A percentile compares a stretch with the other conserved stretches of the same genome.
Evolutionary conservation across 306 rosid species (phyloP).

Genomic region (Argentina anserina): DNA sequence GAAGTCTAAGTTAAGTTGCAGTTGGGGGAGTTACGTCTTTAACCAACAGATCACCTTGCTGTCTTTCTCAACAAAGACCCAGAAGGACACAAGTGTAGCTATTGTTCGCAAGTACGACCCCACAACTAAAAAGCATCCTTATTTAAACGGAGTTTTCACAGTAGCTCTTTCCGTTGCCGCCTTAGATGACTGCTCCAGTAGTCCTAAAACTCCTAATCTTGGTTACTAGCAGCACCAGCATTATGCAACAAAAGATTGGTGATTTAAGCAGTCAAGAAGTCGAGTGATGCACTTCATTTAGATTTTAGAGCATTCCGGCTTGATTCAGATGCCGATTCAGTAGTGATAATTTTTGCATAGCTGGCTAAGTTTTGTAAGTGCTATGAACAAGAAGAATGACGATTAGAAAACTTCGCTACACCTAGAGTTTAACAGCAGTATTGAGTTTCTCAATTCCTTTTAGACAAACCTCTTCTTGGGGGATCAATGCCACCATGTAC

Average conservation of each 20-base stretch:
- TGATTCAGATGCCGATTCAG: not conserved
- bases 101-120: not conserved
- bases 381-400: not conserved
- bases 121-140: not conserved
- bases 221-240: not conserved
- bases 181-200: not conserved
- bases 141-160: not conserved
- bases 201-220: not conserved
- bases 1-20: slow-evolving; percentile 70
- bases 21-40: slow-evolving; percentile 59
- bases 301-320: not conserved
- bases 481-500: not conserved
- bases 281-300: not conserved
- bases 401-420: not conserved
- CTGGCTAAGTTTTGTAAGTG: not conserved
- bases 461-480: not conserved
- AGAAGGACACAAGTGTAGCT: no score
- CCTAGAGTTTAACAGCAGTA: not conserved
- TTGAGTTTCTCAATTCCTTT: not conserved
- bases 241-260: not conserved
- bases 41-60: slow-evolving; percentile 34
- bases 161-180: not conserved
- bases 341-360: not conserved
- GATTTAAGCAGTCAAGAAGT: not conserved
- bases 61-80: slow-evolving; percentile 3